Base-by-base conservation (phyloP, 306 rosid genomes). In the Trifolium pratense region DNA sequence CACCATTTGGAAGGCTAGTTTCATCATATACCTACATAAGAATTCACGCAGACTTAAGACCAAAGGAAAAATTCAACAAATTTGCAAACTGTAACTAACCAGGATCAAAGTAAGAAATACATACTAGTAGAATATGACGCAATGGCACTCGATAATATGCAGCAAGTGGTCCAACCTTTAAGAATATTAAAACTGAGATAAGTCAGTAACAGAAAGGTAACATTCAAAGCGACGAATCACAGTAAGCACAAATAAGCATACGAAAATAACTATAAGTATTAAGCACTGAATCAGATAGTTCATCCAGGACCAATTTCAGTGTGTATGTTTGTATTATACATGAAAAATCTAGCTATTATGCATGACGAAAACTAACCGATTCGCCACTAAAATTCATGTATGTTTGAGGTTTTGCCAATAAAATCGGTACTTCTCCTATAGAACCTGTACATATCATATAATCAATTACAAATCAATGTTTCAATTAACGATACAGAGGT, bases 1-100 rank as follows among this genome's bases (percentile, higher is more conserved):
- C 81, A 71, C 98, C 98, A 80, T 89, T 94, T 65, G 98, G 97
- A 80, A 94, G 89, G 83, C 89, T 94, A 95, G 91, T 89, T 75
- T 94, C 98, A 87, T 94, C 98, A 78, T 87, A 91, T 58, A 82
- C 86, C 98, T 94, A 77, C 26, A 77, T 12, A 10, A 52, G 60
- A 73, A 75, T 59, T 40, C 6, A 57, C 69, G 74, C 63, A 68
- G 74, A 59, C 63, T 17, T 70, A 52, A 5, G 13, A 12, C 57
- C 7, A 21, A 21, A 48, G 7, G 25, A 75, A 83, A 68, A 51
- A 17, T 12, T 13, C 14, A 16, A 82, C 45, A 53, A 43, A 59
- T 49, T 31, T 15, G 18, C 37, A 64, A 77, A 48, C 16, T 64
- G 12, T 40, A 68, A 9, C 12, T 16, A 42, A 21, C 76, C 11